Percentiles rank a stretch among this genome's conserved stretches.
phyloP scores from a whole-genome alignment of 2,329 filamentous ascomycete genomes.

The Aspergillus tubingensis region DNA sequence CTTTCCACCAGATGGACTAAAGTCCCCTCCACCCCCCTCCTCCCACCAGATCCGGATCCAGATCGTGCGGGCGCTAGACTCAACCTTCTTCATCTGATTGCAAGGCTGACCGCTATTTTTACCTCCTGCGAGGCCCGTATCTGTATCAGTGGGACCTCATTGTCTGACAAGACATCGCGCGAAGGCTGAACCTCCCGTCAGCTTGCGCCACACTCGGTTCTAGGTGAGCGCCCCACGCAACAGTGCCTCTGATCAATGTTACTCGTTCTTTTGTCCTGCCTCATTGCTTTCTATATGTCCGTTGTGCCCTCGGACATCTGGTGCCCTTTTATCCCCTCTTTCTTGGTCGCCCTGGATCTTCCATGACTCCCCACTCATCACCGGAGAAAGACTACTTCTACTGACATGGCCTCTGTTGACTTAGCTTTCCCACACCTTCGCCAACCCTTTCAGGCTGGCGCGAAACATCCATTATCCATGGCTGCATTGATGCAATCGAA shows the following conservation, averaged over 20 bases:
- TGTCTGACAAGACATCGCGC: slow-evolving; percentile 25
- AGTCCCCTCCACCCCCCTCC: slow-evolving; percentile 2
- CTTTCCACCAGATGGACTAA: slow-evolving; percentile 24
- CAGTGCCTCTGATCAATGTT: slow-evolving; percentile 21
- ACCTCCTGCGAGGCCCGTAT: slow-evolving; percentile 23
- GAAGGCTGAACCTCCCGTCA: slow-evolving; percentile 44
- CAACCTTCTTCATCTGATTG: slow-evolving; percentile 15
- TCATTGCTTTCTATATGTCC: slow-evolving; percentile 4
- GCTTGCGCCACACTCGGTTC: slow-evolving; percentile 49
- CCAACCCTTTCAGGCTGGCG: slow-evolving; percentile 35
- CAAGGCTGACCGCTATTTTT: slow-evolving; percentile 32
- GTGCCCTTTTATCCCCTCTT: slow-evolving; percentile 1
- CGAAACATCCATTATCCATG: slow-evolving; percentile 41
- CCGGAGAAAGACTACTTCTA: slow-evolving; percentile 2
- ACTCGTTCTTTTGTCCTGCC: slow-evolving; percentile 10
- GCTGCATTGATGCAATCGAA: slow-evolving; percentile 46
- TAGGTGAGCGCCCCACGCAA: slow-evolving; percentile 43
- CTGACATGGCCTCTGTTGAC: slow-evolving; percentile 41
- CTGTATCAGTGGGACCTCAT: slow-evolving; percentile 13
- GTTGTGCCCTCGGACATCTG: not conserved
- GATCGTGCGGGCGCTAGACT: slow-evolving; percentile 12
- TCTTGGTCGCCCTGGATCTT: not conserved
- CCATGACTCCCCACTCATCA: slow-evolving; percentile 1
- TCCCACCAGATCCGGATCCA: slow-evolving; percentile 11
- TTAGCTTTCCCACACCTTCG: slow-evolving; percentile 34